Evolutionary conservation across 106 monocot genomes (phyloP), one percentile per base, ranked within the genome.

Genomic region (Allium fistulosum): DNA sequence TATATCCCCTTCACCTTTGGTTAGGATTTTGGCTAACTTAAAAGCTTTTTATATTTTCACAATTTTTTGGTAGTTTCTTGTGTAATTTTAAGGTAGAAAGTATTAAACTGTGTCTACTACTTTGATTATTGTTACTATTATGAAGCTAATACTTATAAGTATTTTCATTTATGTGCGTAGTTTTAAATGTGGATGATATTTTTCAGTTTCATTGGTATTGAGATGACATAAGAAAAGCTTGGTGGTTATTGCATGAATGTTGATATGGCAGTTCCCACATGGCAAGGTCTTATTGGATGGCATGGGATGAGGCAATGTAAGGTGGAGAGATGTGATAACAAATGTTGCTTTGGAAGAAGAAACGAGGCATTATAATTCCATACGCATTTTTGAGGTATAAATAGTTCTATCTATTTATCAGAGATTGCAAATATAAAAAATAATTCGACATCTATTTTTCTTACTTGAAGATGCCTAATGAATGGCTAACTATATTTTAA

Each of bases 231-330:
- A 48, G 70, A 52, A 82, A 86, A 81, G 89, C 81, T 77, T 93
- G 85, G 86, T 78, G 58, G 88, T 49, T 26, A 72, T 77, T 15
- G 26, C 57, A 45, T 9, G 81, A 57, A 66, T 64, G 7, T 56
- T 71, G 93, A 93, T 93, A 89, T 89, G 93, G 77, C 70, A 37
- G n/a, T 6, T 73, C 77, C 76, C 89, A 89, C 70, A 45, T 89
- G 93, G 85, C 89, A 71, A 12, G 6, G n/a, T 9, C 51, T 51
- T 77, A 37, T 66, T 89, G 89, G 89, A 53, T 59, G 75, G 60
- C 22, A 86, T 67, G 16, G 65, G 93, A 93, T 93, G 81, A 89
- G 89, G 88, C 53, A 73, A 80, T 84, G 93, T 63, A 61, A 59
- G 77, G 77, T 47, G 67, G 51, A 53, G 67, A 7, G 1, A 67